Percentiles rank a stretch among this genome's conserved stretches.
Conservation (phyloP, 2,329 filamentous ascomycete genomes). For the Hypoxylon sp. region DNA sequence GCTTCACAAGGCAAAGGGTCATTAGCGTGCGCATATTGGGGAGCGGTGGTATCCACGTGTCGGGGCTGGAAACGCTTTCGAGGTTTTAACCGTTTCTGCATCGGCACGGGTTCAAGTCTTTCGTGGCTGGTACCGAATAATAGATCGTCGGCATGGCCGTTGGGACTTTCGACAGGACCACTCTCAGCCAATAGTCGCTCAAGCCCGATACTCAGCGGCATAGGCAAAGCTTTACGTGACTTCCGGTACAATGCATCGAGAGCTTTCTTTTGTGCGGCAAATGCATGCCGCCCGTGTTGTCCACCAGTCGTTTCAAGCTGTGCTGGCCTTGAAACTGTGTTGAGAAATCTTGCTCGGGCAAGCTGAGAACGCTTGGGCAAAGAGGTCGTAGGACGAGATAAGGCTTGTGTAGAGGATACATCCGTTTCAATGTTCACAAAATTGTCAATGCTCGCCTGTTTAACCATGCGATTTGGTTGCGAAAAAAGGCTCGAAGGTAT, state of each 20-base stretch:
- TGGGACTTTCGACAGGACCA: slow-evolving; percentile 40
- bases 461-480: slow-evolving; percentile 47
- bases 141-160: slow-evolving; percentile 8
- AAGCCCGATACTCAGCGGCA: slow-evolving; percentile 52
- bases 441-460: slow-evolving; percentile 50
- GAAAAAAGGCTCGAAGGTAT: slow-evolving; percentile 46
- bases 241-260: slow-evolving; percentile 68
- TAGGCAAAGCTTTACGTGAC: slow-evolving; percentile 50
- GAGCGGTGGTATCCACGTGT: slow-evolving; percentile 63
- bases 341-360: slow-evolving; percentile 35
- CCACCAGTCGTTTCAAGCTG: slow-evolving; percentile 66
- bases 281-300: slow-evolving; percentile 55
- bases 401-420: slow-evolving; percentile 13
- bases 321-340: slow-evolving; percentile 59
- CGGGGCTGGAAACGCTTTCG: slow-evolving; percentile 62
- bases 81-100: slow-evolving; percentile 43
- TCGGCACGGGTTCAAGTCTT: slow-evolving; percentile 1
- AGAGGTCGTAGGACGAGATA: background rate
- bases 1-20: slow-evolving; percentile 61
- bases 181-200: slow-evolving; percentile 53
- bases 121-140: slow-evolving; percentile 11
- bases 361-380: slow-evolving; percentile 17
- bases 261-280: slow-evolving; percentile 65
- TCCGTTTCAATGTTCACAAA: slow-evolving; percentile 50
- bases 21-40: slow-evolving; percentile 66